Conservation (phyloP, 2,329 filamentous ascomycete species). For the Pleomassaria siparia region DNA sequence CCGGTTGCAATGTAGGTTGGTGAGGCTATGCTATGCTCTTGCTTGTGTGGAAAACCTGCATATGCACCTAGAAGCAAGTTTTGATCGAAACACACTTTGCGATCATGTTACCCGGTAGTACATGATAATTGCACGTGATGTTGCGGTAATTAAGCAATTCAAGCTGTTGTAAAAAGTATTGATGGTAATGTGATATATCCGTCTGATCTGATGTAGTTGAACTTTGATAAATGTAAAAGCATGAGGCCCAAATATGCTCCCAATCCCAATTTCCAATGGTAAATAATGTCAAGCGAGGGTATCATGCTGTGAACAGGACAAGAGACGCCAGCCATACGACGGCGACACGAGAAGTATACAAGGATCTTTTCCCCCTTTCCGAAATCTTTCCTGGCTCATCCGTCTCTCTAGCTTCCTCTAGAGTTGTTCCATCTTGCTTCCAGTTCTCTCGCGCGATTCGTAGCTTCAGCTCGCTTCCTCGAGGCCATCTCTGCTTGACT, state of each 20-base stretch:
- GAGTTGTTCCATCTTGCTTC: conserved; percentile 46
- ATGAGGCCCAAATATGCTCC: not conserved
- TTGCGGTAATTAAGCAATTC: not conserved
- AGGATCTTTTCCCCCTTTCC: not conserved
- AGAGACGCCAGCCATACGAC: not conserved
- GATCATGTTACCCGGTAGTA: not conserved
- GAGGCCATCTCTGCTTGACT: conserved; percentile 50
- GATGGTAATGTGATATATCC: not conserved
- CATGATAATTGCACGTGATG: not conserved
- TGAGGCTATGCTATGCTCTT: not conserved
- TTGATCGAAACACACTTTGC: no score
- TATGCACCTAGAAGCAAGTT: no score
- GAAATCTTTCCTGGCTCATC: conserved; percentile 3
- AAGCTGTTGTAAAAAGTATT: not conserved
- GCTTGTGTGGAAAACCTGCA: no score
- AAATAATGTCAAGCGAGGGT: conserved; percentile 11
- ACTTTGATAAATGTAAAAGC: not conserved
- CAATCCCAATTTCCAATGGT: conserved; percentile 4
- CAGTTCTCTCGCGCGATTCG: conserved; percentile 47
- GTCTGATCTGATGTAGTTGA: not conserved
- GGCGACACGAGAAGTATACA: not conserved
- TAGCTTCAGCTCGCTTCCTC: conserved; percentile 43
- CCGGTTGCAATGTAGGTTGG: no score
- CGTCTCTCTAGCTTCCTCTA: conserved; percentile 18
- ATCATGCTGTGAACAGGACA: conserved; percentile 11